Evolutionary conservation across 345 rosid species (phyloP).

Genomic region (Dipteronia sinensis): DNA sequence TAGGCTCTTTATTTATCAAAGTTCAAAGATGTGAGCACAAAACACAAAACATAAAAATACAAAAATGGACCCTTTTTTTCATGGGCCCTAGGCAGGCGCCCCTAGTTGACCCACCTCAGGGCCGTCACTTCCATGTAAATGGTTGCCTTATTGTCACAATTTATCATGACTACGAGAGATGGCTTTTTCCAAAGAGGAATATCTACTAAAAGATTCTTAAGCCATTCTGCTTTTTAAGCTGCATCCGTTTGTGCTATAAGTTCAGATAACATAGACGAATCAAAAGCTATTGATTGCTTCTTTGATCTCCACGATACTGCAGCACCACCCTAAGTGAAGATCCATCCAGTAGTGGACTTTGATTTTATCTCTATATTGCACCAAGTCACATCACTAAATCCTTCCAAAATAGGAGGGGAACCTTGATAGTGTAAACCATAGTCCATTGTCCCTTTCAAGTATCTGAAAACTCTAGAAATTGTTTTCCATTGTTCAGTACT

Average conservation of each 20-base stretch:
- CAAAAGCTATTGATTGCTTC: background rate
- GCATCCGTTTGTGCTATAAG: background rate
- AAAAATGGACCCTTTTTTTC: too few relatives aligned
- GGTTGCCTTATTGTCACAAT: background rate
- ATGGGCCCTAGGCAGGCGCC: too few relatives aligned
- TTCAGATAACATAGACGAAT: background rate
- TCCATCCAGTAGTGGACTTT: background rate
- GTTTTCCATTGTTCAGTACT: background rate
- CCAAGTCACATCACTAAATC: too few relatives aligned
- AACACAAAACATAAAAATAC: too few relatives aligned
- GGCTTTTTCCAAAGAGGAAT: too few relatives aligned
- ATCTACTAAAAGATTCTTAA: background rate
- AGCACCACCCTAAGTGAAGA: background rate
- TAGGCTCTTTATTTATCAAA: too few relatives aligned
- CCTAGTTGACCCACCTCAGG: too few relatives aligned
- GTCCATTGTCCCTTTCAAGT: too few relatives aligned
- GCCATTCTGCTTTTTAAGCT: background rate
- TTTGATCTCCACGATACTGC: background rate
- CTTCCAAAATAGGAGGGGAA: too few relatives aligned
- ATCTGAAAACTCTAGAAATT: background rate
- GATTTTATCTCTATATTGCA: background rate
- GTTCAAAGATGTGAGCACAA: too few relatives aligned
- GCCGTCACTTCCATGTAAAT: background rate
- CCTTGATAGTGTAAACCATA: too few relatives aligned
- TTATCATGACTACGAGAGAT: too few relatives aligned